These are phyloP conservation scores for Mallotus japonicus DNA, from an alignment of 441 rosid genomes.

Conservation along the genomic window DNA sequence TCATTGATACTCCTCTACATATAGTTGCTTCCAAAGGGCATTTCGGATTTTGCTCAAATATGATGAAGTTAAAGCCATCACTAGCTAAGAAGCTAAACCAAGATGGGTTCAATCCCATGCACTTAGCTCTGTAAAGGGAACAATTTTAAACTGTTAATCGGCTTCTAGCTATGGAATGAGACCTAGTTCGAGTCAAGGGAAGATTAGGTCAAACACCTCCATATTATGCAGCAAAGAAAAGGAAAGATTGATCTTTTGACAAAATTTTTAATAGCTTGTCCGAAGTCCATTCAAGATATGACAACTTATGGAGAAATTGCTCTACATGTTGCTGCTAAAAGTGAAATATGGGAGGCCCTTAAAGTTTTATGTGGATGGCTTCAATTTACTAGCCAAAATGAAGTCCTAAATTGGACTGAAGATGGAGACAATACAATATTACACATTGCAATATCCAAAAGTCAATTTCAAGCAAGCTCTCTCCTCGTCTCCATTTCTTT, in stretches of 20 bases:
- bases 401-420: too few species aligned
- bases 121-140: background rate
- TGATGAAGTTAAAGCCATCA: conserved; percentile 27
- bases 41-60: conserved; percentile 26
- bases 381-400: too few species aligned
- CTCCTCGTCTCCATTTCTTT: too few species aligned
- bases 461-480: too few species aligned
- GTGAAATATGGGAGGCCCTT: background rate
- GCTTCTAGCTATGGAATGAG: conserved; percentile 17
- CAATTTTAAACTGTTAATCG: background rate
- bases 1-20: conserved; percentile 33
- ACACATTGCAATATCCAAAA: background rate
- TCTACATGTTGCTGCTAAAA: conserved; percentile 22
- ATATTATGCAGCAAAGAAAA: conserved; percentile 16
- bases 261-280: conserved; percentile 25
- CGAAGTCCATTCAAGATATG: conserved; percentile 26
- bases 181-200: conserved; percentile 29
- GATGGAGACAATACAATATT: too few species aligned
- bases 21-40: conserved; percentile 26
- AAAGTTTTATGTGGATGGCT: background rate
- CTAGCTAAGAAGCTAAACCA: conserved; percentile 18
- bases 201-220: conserved; percentile 30
- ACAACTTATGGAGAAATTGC: conserved; percentile 26
- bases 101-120: conserved; percentile 14
- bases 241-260: conserved; percentile 25